A percentile compares a stretch with the other conserved stretches of the same genome.
Conservation (phyloP, 176 grass and related monocot genomes). For the Eremochloa ophiuroides region DNA sequence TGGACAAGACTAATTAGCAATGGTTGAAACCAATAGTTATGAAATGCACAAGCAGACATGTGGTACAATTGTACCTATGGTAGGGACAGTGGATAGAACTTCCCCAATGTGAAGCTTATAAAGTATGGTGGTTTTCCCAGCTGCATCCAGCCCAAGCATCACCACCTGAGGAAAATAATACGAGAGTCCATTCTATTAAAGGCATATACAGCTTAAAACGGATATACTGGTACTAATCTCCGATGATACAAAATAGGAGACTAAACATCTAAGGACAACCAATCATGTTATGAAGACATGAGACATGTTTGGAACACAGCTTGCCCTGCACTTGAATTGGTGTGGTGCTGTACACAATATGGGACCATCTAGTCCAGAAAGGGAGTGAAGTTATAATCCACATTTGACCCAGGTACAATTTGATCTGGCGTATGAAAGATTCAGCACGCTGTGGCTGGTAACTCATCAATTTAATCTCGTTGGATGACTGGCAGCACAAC, state of each 20-base stretch:
- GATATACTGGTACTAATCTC: background rate
- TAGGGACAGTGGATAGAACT: constrained; percentile 91
- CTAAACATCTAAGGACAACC: background rate
- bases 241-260: background rate
- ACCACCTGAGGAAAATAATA: constrained; percentile 53
- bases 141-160: constrained; percentile 96
- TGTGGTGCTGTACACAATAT: background rate
- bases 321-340: background rate
- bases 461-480: background rate
- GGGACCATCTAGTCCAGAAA: background rate
- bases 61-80: constrained; percentile 51
- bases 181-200: background rate
- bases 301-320: background rate
- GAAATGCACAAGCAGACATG: background rate
- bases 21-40: background rate
- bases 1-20: background rate
- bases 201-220: background rate
- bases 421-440: background rate
- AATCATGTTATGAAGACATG: background rate
- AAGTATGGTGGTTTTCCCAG: constrained; percentile 96
- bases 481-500: background rate
- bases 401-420: background rate
- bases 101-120: constrained; percentile 96
- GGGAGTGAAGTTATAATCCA: background rate
- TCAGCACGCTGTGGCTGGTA: background rate